A percentile compares a stretch with the other conserved stretches of the same genome.
Evolutionary conservation across 805 yeast genomes (phyloP).

Genomic region (Barnettozyma pratensis): DNA sequence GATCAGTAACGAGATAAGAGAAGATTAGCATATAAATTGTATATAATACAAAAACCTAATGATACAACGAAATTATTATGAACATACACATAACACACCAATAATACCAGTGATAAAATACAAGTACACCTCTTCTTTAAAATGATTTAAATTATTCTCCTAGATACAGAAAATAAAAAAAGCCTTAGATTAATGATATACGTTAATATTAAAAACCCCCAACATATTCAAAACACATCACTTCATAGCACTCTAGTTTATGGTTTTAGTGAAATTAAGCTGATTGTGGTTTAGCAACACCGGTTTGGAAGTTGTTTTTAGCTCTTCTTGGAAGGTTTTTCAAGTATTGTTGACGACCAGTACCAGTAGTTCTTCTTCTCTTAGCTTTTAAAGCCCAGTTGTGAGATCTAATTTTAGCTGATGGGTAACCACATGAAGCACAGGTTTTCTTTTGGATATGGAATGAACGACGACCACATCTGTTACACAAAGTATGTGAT

Average conservation of each 20-base stretch:
- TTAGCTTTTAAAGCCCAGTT: conserved; percentile 99
- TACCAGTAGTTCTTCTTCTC: conserved; percentile 99
- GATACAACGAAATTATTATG: too few species aligned
- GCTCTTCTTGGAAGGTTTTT: conserved; percentile 96
- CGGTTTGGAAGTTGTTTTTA: conserved; percentile 98
- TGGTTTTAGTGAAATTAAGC: conserved; percentile 25
- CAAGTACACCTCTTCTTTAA: neutral
- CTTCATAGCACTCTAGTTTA: neutral
- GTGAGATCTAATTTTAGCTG: conserved; percentile 97
- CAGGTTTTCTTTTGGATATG: conserved; percentile 99
- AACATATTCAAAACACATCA: neutral
- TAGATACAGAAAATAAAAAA: neutral
- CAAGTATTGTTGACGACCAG: conserved; percentile 99
- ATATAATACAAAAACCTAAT: too few species aligned
- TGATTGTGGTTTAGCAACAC: conserved; percentile 63
- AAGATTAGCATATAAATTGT: too few species aligned
- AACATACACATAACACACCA: neutral
- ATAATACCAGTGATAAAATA: neutral
- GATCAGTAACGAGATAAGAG: too few species aligned
- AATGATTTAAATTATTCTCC: neutral
- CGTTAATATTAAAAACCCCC: conserved; percentile 6
- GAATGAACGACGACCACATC: conserved; percentile 99
- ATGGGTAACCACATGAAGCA: conserved; percentile 99
- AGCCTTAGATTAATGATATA: conserved; percentile 7
- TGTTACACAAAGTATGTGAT: conserved; percentile 98